These are phyloP conservation scores for Dothiorella sarmentorum DNA, from an alignment of 2,329 filamentous ascomycete species.

Conservation along the genomic window DNA sequence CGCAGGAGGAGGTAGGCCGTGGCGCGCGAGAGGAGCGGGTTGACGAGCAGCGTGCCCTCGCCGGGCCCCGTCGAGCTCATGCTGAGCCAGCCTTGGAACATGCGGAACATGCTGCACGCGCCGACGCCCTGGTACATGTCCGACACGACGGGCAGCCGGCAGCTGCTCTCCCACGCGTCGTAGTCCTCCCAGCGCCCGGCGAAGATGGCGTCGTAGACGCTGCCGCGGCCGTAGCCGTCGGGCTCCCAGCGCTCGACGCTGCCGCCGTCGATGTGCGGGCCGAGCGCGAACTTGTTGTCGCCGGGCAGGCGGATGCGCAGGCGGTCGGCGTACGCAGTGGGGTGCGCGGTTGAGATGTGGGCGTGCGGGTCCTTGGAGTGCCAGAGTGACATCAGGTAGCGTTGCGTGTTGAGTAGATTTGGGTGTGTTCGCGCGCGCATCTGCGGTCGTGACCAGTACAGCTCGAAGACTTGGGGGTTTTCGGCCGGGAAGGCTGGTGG, in stretches of 20 bases:
- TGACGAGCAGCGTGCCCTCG: constrained; percentile 79
- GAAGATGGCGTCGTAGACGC: constrained; percentile 71
- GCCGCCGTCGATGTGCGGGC: constrained; percentile 57
- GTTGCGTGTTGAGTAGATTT: constrained; percentile 45
- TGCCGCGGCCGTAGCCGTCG: constrained; percentile 58
- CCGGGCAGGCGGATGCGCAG: constrained; percentile 54
- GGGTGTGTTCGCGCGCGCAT: constrained; percentile 47
- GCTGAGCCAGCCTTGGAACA: constrained; percentile 86
- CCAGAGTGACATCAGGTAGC: constrained; percentile 50
- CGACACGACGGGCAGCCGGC: constrained; percentile 63
- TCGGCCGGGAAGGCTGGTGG: constrained; percentile 44
- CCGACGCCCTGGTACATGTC: constrained; percentile 80
- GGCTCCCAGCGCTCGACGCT: constrained; percentile 53
- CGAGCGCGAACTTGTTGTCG: constrained; percentile 49
- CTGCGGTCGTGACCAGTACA: constrained; percentile 50
- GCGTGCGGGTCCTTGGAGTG: constrained; percentile 43
- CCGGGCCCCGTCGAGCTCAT: constrained; percentile 69
- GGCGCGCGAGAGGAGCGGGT: constrained; percentile 70
- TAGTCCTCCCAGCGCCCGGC: constrained; percentile 74
- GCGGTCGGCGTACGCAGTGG: constrained; percentile 48
- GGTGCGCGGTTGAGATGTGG: constrained; percentile 44
- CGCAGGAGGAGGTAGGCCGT: constrained; percentile 78
- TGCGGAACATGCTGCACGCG: constrained; percentile 78
- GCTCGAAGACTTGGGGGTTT: constrained; percentile 50
- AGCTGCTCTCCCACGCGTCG: constrained; percentile 76